These are phyloP conservation scores for Daldinia bambusicola DNA, from an alignment of 495 filamentous ascomycete genomes.

Conservation along the genomic window DNA sequence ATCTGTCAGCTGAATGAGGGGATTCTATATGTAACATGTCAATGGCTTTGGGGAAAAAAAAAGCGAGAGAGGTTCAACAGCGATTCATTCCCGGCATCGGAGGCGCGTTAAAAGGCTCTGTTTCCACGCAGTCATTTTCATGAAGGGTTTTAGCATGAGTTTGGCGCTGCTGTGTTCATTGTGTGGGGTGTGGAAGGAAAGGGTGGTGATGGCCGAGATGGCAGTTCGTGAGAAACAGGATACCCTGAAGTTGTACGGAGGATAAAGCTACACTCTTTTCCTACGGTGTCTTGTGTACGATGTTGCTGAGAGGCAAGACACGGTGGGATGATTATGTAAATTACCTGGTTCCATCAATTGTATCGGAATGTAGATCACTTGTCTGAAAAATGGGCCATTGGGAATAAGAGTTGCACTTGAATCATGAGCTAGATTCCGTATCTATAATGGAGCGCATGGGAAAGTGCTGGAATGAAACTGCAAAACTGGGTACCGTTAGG, in stretches of 20 bases:
- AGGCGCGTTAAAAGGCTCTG: constrained; percentile 22
- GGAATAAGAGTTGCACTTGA: not conserved
- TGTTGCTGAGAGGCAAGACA: constrained; percentile 1
- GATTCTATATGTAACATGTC: constrained; percentile 5
- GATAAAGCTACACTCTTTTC: constrained; percentile 18
- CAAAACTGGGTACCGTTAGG: not conserved
- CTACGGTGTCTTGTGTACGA: constrained; percentile 27
- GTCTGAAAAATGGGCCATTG: not conserved
- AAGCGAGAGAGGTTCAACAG: constrained; percentile 15
- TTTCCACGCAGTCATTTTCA: constrained; percentile 16
- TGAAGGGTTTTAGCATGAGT: constrained; percentile 38
- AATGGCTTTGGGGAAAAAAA: constrained; percentile 15
- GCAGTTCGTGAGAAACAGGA: constrained; percentile 24
- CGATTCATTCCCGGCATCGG: constrained; percentile 29
- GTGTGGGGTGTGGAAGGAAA: constrained; percentile 7
- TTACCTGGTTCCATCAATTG: not conserved
- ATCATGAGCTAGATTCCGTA: not conserved
- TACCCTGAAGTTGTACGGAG: constrained; percentile 23
- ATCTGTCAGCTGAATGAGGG: not conserved
- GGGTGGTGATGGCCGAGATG: constrained; percentile 10
- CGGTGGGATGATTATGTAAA: not conserved
- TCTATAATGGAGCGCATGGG: not conserved
- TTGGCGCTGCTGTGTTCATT: constrained; percentile 29
- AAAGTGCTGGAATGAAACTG: not conserved
- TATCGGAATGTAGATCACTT: not conserved